Conservation (phyloP, 768 basidiomycete genomes). For the Lactarius sanguifluus region DNA sequence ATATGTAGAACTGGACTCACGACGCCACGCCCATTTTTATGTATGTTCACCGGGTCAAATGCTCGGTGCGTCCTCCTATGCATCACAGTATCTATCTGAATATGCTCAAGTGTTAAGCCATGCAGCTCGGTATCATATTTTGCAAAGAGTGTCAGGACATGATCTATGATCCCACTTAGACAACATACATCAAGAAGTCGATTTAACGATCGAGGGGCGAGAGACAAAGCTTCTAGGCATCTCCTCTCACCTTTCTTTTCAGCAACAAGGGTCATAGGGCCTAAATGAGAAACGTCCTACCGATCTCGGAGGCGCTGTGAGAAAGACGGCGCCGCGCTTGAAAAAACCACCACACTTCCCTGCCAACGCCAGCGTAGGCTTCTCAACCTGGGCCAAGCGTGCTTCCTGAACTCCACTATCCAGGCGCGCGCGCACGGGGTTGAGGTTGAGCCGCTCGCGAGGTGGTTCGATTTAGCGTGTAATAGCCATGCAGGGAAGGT, state of each 20-base stretch:
- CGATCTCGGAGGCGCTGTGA: constrained; percentile 46
- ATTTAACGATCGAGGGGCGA: constrained; percentile 59
- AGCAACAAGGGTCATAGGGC: constrained; percentile 30
- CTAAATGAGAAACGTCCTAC: constrained; percentile 40
- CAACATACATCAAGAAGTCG: constrained; percentile 43
- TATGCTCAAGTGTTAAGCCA: constrained; percentile 62
- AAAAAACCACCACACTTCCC: constrained; percentile 51
- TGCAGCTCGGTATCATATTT: constrained; percentile 69
- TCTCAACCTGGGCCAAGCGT: constrained; percentile 88
- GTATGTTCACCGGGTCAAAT: constrained; percentile 69
- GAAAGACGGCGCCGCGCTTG: constrained; percentile 46
- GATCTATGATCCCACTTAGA: constrained; percentile 61
- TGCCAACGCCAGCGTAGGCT: constrained; percentile 87
- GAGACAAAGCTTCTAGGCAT: constrained; percentile 59
- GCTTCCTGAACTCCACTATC: constrained; percentile 89
- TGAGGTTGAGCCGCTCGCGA: constrained; percentile 27
- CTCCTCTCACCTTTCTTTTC: constrained; percentile 19
- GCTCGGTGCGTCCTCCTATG: constrained; percentile 54
- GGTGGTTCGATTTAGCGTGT: background rate
- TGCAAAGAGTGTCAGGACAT: constrained; percentile 73
- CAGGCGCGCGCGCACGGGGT: constrained; percentile 83
- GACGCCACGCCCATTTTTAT: constrained; percentile 66
- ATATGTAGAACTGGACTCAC: constrained; percentile 52
- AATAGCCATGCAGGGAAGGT: background rate
- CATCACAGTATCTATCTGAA: background rate